These are phyloP conservation scores for Xylariaceae sp. DNA, from an alignment of 2,329 filamentous ascomycete genomes.

Conservation along the genomic window DNA sequence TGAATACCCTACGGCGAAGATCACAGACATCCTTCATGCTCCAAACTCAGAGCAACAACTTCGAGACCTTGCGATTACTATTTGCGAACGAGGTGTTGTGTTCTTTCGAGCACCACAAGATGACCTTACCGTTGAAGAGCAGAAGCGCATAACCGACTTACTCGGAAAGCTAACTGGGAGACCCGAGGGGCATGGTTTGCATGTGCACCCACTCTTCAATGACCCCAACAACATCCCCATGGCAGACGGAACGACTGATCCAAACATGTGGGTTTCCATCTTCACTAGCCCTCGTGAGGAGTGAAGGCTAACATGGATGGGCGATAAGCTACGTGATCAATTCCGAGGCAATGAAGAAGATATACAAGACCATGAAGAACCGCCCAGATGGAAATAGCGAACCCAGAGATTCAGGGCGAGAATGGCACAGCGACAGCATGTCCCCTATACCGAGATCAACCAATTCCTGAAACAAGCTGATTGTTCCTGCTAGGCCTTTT, in stretches of 20 bases:
- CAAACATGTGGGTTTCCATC: slow-evolving; percentile 37
- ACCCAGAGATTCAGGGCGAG: slow-evolving; percentile 36
- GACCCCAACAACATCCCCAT: slow-evolving; percentile 42
- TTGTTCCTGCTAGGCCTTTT: slow-evolving; percentile 27
- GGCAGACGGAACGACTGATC: slow-evolving; percentile 41
- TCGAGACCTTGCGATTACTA: slow-evolving; percentile 40
- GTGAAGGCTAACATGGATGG: background rate
- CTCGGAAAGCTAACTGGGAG: slow-evolving; percentile 38
- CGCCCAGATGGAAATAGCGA: slow-evolving; percentile 29
- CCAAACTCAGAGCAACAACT: slow-evolving; percentile 37
- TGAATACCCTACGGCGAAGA: slow-evolving; percentile 36
- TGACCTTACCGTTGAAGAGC: slow-evolving; percentile 37
- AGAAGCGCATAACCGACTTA: slow-evolving; percentile 38
- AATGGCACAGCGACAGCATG: slow-evolving; percentile 42
- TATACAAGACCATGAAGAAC: slow-evolving; percentile 42
- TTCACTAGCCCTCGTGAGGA: background rate
- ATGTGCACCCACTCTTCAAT: slow-evolving; percentile 39
- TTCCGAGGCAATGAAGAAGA: slow-evolving; percentile 38
- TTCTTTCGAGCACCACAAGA: slow-evolving; percentile 38
- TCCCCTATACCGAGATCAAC: background rate
- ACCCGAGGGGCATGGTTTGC: slow-evolving; percentile 35
- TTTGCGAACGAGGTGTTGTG: slow-evolving; percentile 39
- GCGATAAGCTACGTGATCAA: slow-evolving; percentile 41
- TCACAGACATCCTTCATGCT: slow-evolving; percentile 37
- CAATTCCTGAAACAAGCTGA: background rate